Evolutionary conservation across 192 early-diverging fungal species (phyloP), one percentile per base, ranked within the genome.

Genomic region (Mortierella hygrophila): DNA sequence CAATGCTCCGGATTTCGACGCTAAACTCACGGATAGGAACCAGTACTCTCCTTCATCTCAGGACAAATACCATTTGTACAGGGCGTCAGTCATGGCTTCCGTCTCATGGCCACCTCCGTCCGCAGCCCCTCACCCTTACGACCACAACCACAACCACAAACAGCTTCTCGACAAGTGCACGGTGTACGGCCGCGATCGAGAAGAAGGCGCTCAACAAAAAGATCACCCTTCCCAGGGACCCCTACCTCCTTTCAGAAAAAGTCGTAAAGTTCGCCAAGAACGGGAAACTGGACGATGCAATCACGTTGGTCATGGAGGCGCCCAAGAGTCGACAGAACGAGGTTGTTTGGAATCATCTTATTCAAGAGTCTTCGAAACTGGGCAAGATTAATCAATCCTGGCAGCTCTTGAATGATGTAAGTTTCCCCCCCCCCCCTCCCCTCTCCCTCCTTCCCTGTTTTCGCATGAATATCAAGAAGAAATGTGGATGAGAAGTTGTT

Each of bases 331-430:
- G 77, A 0, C 88, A 89, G 55, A 85, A 70, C 26, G 88, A 85
- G 52, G 80, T 85, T 18, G 88, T 89, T 2, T 89, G 88, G 88
- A 89, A 89, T 49, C 80, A 85, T 75, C 78, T 89, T 20, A 89
- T 89, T 52, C 74, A 85, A 74, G 80, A 85, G 40, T 80, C 80
- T 13, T 81, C 83, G 1, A 82, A 85, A 60, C 69, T 79, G 13
- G 78, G 80, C 70, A 89, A 82, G 72, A 26, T 81, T 13, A 75
- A 44, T 37, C 75, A 84, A 44, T 81, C 80, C 21, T 85, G 80
- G 77, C 71, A 79, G 11, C 54, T 89, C 9, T 37, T 85, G 21
- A 85, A 71, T 60, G 79, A 89, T 72, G 88, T 85, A 82, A 68
- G 68, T 60, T 21, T 11, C 15, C 20, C n/a, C 46, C 3, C 42